Base-by-base conservation (phyloP, 2,329 filamentous ascomycete genomes). In the Pestalotiopsis sp. region DNA sequence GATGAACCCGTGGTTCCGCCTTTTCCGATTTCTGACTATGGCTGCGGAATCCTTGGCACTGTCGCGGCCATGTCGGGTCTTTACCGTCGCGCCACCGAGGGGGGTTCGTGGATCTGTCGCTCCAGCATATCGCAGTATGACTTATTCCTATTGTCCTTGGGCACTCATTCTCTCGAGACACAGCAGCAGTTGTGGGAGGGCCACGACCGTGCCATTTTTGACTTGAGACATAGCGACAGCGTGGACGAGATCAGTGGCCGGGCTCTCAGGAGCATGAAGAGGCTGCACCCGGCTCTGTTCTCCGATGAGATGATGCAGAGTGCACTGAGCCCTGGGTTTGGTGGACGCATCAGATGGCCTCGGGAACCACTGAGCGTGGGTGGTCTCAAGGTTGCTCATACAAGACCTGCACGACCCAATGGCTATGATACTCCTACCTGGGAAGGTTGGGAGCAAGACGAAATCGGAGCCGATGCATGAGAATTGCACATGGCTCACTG, bases 1-100 rank as follows among this genome's bases (percentile, higher is more conserved):
- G 75, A 86, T 39, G 90, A 91, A 74, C 90, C 90, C 17, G 85
- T 92, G 1, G 87, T 92, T 0, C 90, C 90, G 61, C 89, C 90
- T 0, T 89, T 90, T 69, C 88, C 87, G 38, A 89, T 89, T 72
- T 88, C 85, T 25, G 87, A 88, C 70, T 80, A 81, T 64, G 78
- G 78, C 56, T 80, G 78, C 1, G 79, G 78, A 1, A 76, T 74
- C 36, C 73, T 79, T 17, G 79, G 79, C 39, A 75, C 76, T 13
- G 73, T 80, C 27, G 76, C 74, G 39, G 78, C 78, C n/a, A 74
- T 81, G 68, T 70, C 74, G 17, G 79, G 76, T 5, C 72, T 81
- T 11, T 77, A 78, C 67, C 76, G 74, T 13, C 78, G 79, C 14
- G 78, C 77, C 9, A 76, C 72, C 13, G 68, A 75, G 59, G 78